Evolutionary conservation across 2,329 filamentous ascomycete genomes (phyloP).

Genomic region (Epichloe sylvatica): DNA sequence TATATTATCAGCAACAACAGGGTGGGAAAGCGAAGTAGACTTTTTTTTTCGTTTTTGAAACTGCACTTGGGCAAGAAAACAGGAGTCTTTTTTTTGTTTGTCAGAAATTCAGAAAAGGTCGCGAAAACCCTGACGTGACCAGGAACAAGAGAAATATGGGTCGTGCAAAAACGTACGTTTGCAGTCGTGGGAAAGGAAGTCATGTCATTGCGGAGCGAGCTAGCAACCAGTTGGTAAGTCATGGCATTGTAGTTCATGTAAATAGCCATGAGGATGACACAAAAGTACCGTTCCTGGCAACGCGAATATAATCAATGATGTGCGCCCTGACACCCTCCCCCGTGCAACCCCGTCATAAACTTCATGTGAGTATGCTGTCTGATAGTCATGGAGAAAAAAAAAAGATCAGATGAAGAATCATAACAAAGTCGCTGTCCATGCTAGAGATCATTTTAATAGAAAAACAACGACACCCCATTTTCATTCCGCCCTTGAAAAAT

Average conservation of each 20-base stretch:
- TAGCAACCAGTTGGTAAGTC: too few relatives aligned
- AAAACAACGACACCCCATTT: too few relatives aligned
- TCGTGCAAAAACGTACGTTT: too few relatives aligned
- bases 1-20: conserved; percentile 30
- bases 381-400: neutral
- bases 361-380: neutral
- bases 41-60: neutral
- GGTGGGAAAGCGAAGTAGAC: neutral
- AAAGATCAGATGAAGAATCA: neutral
- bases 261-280: neutral
- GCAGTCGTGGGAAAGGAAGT: too few relatives aligned
- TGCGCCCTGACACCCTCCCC: neutral
- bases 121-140: too few relatives aligned
- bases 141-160: too few relatives aligned
- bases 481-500: neutral
- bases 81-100: too few relatives aligned
- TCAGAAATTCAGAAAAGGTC: too few relatives aligned
- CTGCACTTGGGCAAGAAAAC: neutral
- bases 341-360: neutral
- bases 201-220: too few relatives aligned
- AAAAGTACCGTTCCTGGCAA: neutral
- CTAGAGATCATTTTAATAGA: neutral
- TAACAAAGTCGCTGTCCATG: neutral
- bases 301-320: neutral
- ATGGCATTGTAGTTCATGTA: too few relatives aligned